phyloP scores from a whole-genome alignment of 352 stramenopile genomes.

The Phytophthora aleatoria region DNA sequence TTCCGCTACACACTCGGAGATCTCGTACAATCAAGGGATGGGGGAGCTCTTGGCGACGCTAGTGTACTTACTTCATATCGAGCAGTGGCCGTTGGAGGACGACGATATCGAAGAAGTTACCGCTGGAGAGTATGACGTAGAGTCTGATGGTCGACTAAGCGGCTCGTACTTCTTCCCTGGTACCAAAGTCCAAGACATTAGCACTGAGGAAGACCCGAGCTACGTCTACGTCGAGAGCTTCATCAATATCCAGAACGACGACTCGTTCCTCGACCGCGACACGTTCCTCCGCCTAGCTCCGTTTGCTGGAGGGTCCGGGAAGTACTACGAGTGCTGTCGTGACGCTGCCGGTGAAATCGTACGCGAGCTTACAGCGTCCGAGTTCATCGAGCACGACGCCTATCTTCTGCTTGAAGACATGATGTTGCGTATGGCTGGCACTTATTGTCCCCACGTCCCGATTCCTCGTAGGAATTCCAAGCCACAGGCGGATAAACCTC shows the following conservation, averaged over 20 bases:
- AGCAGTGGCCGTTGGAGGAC: constrained; percentile 53
- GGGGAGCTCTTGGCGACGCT: constrained; percentile 75
- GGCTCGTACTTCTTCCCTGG: constrained; percentile 28
- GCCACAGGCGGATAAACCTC: constrained; percentile 19
- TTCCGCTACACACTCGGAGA: constrained; percentile 58
- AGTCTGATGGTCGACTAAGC: constrained; percentile 10
- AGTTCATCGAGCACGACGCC: constrained; percentile 70
- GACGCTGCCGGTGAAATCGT: constrained; percentile 62
- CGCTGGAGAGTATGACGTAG: constrained; percentile 16
- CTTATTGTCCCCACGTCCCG: constrained; percentile 55
- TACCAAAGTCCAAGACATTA: constrained; percentile 21
- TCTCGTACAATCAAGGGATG: constrained; percentile 87
- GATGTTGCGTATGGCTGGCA: constrained; percentile 77
- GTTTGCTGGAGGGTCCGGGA: constrained; percentile 45
- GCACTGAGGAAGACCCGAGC: constrained; percentile 52
- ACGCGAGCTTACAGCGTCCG: constrained; percentile 43
- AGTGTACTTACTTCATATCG: constrained; percentile 71
- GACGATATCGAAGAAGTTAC: constrained; percentile 25
- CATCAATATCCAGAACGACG: constrained; percentile 54
- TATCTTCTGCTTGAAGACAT: constrained; percentile 70
- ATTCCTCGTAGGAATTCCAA: constrained; percentile 20
- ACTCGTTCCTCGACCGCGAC: constrained; percentile 47
- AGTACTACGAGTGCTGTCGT: constrained; percentile 70
- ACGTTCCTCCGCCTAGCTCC: constrained; percentile 48
- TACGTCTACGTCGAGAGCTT: constrained; percentile 82